Evolutionary conservation across 2,329 filamentous ascomycete species (phyloP).

Genomic region (Fusarium sp.): DNA sequence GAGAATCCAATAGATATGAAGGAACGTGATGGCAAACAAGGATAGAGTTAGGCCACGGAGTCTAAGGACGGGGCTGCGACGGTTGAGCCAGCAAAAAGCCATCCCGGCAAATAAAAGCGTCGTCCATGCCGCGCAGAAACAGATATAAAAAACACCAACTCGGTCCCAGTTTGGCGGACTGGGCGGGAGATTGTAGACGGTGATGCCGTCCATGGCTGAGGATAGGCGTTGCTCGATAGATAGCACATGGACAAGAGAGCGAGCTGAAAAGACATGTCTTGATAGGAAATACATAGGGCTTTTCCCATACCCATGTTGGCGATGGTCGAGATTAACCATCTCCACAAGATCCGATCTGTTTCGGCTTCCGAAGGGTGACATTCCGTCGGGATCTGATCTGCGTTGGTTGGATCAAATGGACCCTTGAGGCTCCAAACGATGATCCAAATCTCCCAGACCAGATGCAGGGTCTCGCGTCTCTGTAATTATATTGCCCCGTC

Average conservation of each 20-base stretch:
- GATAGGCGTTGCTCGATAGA: background rate
- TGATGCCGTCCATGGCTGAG: constrained; percentile 9
- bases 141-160: constrained; percentile 15
- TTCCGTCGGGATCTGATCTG: background rate
- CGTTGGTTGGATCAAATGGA: background rate
- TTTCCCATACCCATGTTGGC: background rate
- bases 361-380: background rate
- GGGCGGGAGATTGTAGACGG: constrained; percentile 12
- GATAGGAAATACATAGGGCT: background rate
- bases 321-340: background rate
- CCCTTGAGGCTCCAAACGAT: background rate
- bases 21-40: constrained; percentile 52
- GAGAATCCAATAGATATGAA: constrained; percentile 56
- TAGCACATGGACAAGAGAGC: background rate
- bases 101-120: constrained; percentile 47
- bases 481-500: background rate
- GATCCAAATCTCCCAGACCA: background rate
- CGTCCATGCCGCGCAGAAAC: constrained; percentile 17
- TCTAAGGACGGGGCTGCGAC: constrained; percentile 52
- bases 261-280: background rate
- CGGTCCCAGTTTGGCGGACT: constrained; percentile 9
- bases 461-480: background rate
- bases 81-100: constrained; percentile 52
- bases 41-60: constrained; percentile 56
- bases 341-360: background rate